Conservation (phyloP, 1,284 basidiomycete genomes). For the Irpex sp. region DNA sequence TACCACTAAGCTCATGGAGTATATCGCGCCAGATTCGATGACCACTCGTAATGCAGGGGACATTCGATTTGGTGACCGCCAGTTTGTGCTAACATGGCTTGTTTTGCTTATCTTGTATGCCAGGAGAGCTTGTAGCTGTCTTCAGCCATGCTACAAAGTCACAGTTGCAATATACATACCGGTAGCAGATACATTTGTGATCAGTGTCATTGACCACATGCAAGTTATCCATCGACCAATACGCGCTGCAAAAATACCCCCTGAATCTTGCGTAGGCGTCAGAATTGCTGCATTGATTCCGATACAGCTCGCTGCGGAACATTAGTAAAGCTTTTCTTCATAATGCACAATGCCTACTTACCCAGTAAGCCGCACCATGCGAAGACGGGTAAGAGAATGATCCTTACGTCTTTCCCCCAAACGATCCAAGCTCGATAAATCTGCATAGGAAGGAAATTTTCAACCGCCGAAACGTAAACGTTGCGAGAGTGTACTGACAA, state of each 20-base stretch:
- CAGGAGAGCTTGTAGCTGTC: slow-evolving; percentile 26
- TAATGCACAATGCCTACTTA: neutral
- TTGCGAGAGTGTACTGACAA: slow-evolving; percentile 21
- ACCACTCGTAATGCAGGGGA: slow-evolving; percentile 36
- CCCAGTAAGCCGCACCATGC: slow-evolving; percentile 33
- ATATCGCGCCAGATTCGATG: slow-evolving; percentile 42
- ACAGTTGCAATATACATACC: slow-evolving; percentile 24
- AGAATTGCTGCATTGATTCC: slow-evolving; percentile 19
- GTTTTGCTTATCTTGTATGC: slow-evolving; percentile 35
- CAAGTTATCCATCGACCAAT: slow-evolving; percentile 38
- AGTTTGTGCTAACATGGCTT: slow-evolving; percentile 27
- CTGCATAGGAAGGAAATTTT: slow-evolving; percentile 15
- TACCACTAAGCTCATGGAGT: slow-evolving; percentile 40
- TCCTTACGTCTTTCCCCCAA: slow-evolving; percentile 27
- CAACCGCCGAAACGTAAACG: too few species aligned
- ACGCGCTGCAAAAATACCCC: slow-evolving; percentile 27
- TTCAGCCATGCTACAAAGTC: neutral
- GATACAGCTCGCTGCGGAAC: neutral
- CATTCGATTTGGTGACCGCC: slow-evolving; percentile 24
- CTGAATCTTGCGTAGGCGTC: slow-evolving; percentile 19
- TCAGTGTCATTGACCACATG: slow-evolving; percentile 35
- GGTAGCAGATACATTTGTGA: slow-evolving; percentile 38
- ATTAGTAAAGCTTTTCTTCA: neutral
- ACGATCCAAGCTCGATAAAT: slow-evolving; percentile 37
- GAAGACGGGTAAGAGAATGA: slow-evolving; percentile 30